Base-by-base conservation (phyloP, 164 flowering plant species). In the Annona cherimola region DNA sequence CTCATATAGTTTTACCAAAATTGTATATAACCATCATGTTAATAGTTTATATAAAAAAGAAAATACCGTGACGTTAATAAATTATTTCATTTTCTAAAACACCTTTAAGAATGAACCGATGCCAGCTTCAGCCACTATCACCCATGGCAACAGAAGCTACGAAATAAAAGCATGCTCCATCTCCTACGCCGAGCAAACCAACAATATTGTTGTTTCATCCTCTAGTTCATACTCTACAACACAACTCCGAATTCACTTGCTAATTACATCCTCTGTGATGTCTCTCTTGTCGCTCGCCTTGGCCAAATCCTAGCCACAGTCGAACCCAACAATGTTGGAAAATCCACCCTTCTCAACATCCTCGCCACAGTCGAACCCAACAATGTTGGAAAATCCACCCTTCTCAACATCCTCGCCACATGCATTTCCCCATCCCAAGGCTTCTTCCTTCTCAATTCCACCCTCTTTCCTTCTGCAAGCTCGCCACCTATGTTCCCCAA, bases 261-360 rank as follows among this genome's bases (percentile, higher is more conserved):
- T 9, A 78, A 83, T 0, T 67, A 80, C 80, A 91, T 94, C 79
- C 87, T 94, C 73, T 78, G 79, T 0, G 83, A 88, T 65, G 66
- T 95, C 72, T 86, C 92, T 44, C 76, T 91, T 75, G 82, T 88
- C 0, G 99, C 98, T 44, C 59, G 81, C 68, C 96, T 94, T 0
- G 81, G 88, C 1, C 80, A 93, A 76, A 83, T 91, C 75, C 91
- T 91, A 8, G 99, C 97, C 83, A 75, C 91, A 19, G 97, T 92
- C 3, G 97, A 97, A 66, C 97, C 97, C 0, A 90, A 94, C 42
- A 96, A 96, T 1, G 98, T 97, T 16, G 97, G 98, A 43, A 95
- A 95, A 78, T 93, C 99, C 20, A 88, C 97, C 39, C 88, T 95
- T 43, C 91, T 94, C 20, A 94, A 91, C 90, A 92, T 95, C 41